phyloP scores from a whole-genome alignment of 2,329 filamentous ascomycete genomes.

The Botrytis squamosa region DNA sequence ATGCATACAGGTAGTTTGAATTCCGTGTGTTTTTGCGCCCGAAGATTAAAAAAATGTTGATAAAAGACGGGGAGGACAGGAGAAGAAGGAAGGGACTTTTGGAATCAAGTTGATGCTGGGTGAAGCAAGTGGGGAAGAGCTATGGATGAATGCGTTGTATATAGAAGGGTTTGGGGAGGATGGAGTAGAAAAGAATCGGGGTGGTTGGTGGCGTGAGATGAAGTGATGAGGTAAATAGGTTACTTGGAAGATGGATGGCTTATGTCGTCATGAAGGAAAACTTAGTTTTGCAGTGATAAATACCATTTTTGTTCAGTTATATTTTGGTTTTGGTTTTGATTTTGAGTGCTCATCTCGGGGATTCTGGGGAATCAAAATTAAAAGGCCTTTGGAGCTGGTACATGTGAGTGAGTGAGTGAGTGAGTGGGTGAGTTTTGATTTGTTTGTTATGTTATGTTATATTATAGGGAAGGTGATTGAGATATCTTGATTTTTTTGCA shows the following conservation, averaged over 20 bases:
- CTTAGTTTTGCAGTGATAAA: neutral
- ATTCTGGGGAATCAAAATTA: neutral
- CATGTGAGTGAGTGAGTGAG: neutral
- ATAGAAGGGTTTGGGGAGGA: neutral
- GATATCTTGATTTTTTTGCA: neutral
- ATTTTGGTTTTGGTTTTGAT: neutral
- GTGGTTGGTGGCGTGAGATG: neutral
- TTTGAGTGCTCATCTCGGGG: neutral
- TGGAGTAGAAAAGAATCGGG: neutral
- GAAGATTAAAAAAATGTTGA: conserved; percentile 2
- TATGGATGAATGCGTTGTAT: conserved; percentile 3
- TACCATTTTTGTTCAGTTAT: neutral
- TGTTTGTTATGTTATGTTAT: neutral
- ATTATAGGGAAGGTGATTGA: neutral
- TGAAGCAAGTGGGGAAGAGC: neutral
- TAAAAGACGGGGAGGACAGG: neutral
- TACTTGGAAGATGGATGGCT: neutral
- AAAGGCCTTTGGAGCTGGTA: neutral
- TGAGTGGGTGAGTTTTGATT: neutral
- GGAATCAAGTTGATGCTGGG: neutral
- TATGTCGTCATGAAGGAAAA: neutral
- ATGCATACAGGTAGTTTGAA: conserved; percentile 21
- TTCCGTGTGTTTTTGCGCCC: conserved; percentile 14
- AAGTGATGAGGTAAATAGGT: neutral
- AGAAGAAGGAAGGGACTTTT: neutral